Conservation (phyloP, 2,329 filamentous ascomycete species). For the Microcera coccophila region DNA sequence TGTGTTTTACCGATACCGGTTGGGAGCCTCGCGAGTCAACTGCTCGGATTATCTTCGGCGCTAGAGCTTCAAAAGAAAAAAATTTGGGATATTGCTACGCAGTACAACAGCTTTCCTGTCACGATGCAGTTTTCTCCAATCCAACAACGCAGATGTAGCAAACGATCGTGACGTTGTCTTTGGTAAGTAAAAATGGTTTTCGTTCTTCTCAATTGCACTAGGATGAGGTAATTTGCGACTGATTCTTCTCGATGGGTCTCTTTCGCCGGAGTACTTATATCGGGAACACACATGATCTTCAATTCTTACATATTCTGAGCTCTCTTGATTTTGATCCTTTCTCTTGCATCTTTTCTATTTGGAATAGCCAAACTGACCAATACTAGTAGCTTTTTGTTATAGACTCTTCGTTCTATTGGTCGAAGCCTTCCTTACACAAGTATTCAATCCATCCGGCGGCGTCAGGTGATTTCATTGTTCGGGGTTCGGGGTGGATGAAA, state of each 20-base stretch:
- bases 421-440: too few species aligned
- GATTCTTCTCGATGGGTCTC: constrained; percentile 80
- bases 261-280: constrained; percentile 85
- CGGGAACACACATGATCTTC: constrained; percentile 77
- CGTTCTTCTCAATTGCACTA: constrained; percentile 29
- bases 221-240: constrained; percentile 99
- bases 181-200: constrained; percentile 26
- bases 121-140: neutral
- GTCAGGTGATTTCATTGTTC: too few species aligned
- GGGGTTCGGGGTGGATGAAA: too few species aligned
- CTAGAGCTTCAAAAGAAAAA: constrained; percentile 27
- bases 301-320: constrained; percentile 99
- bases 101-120: too few species aligned
- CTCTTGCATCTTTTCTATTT: constrained; percentile 21
- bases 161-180: constrained; percentile 15
- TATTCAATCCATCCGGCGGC: too few species aligned
- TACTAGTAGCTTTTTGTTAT: too few species aligned
- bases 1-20: constrained; percentile 25
- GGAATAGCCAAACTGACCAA: constrained; percentile 24
- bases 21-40: neutral
- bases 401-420: too few species aligned
- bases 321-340: constrained; percentile 6
- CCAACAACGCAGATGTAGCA: constrained; percentile 15
- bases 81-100: too few species aligned
- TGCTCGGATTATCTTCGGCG: constrained; percentile 18